These are phyloP conservation scores for Ophiostoma sp. DNA, from an alignment of 2,329 filamentous ascomycete species.

Conservation along the genomic window DNA sequence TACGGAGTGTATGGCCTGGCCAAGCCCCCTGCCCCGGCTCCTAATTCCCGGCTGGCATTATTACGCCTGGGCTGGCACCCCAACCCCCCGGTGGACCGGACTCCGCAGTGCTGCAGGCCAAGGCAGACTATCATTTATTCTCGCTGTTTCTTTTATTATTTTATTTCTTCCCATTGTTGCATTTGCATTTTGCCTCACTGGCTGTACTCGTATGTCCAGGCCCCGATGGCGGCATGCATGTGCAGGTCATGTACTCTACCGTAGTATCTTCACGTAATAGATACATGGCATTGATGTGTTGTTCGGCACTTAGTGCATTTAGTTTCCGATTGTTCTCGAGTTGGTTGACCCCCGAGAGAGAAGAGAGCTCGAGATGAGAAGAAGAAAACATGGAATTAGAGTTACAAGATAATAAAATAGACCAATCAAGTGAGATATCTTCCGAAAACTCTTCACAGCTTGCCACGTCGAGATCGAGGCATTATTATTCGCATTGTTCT, in stretches of 20 bases:
- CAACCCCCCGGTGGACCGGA: slow-evolving; percentile 8
- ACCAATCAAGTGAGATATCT: not conserved
- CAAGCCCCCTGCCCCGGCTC: not conserved
- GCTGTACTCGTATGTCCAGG: not conserved
- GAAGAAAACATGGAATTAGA: no score
- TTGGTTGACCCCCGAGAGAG: not conserved
- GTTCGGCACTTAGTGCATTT: not conserved
- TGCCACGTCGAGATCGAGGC: not conserved
- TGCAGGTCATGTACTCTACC: not conserved
- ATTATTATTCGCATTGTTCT: not conserved
- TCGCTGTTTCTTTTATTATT: not conserved
- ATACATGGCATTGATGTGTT: not conserved
- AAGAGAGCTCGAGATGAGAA: not conserved
- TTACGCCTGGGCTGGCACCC: not conserved
- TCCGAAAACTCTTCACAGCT: not conserved
- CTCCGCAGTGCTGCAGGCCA: not conserved
- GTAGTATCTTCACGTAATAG: not conserved
- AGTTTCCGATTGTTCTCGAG: not conserved
- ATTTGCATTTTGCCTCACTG: slow-evolving; percentile 6
- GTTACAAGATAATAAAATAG: not conserved
- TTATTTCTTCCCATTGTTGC: not conserved
- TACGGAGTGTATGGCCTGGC: not conserved
- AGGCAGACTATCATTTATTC: not conserved
- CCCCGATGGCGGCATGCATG: not conserved
- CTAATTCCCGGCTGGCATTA: not conserved